Evolutionary conservation across 2,329 filamentous ascomycete genomes (phyloP).

Genomic region (Blumeria graminis): DNA sequence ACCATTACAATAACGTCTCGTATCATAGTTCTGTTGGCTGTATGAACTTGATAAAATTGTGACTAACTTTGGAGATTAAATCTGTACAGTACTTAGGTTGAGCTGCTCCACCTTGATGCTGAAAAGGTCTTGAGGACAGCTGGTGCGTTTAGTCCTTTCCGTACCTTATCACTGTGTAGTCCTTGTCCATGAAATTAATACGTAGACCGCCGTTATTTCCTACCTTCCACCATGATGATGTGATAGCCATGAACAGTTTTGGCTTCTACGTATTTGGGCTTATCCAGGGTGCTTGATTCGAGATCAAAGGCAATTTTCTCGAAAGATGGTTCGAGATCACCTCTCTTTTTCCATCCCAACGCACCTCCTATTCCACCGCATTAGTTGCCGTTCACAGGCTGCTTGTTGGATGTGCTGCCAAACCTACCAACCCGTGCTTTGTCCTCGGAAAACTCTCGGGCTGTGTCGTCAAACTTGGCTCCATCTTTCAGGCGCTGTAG

Average conservation of each 20-base stretch:
- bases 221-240: conserved; percentile 43
- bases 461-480: conserved; percentile 51
- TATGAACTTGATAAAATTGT: no score
- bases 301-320: conserved; percentile 49
- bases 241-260: conserved; percentile 61
- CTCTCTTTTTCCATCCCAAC: conserved; percentile 49
- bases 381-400: not conserved
- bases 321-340: conserved; percentile 41
- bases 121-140: no score
- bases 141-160: no score
- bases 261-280: conserved; percentile 41
- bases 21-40: no score
- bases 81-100: no score
- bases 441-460: conserved; percentile 49
- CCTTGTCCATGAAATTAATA: no score
- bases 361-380: conserved; percentile 30
- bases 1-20: no score
- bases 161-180: no score
- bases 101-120: no score
- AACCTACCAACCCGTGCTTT: conserved; percentile 39
- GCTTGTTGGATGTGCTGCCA: not conserved
- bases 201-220: conserved; percentile 9
- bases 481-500: conserved; percentile 40
- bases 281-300: conserved; percentile 37
- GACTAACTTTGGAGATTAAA: no score